Evolutionary conservation across 495 filamentous ascomycete genomes (phyloP).

Genomic region (Bacidia rubella): DNA sequence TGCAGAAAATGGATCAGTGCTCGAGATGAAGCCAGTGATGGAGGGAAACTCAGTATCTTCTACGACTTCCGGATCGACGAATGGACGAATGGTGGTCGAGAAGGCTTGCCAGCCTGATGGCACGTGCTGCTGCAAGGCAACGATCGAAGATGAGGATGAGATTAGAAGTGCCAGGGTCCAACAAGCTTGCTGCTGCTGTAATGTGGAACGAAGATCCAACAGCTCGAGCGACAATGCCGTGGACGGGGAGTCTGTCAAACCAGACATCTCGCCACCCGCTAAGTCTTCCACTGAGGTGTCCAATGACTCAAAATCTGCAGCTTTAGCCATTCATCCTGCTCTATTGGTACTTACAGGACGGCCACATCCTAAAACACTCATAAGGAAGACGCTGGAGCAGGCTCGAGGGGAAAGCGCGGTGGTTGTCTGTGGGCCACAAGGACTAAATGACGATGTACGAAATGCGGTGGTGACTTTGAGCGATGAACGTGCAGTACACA

Average conservation of each 20-base stretch:
- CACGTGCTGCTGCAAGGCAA: constrained; percentile 39
- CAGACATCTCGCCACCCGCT: background rate
- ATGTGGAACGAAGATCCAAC: background rate
- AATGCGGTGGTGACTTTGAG: constrained; percentile 55
- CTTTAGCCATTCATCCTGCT: background rate
- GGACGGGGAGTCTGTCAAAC: no score
- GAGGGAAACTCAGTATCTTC: constrained; percentile 20
- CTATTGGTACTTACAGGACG: constrained; percentile 6
- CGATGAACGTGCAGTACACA: constrained; percentile 80
- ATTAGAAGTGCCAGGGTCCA: background rate
- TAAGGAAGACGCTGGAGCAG: constrained; percentile 48
- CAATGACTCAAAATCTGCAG: background rate
- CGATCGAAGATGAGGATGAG: constrained; percentile 34
- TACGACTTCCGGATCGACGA: constrained; percentile 7
- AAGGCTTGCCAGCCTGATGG: constrained; percentile 26
- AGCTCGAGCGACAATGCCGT: no score
- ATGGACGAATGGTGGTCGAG: background rate
- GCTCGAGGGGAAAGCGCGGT: constrained; percentile 74
- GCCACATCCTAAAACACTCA: constrained; percentile 20
- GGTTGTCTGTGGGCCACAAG: constrained; percentile 64
- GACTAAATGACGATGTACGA: constrained; percentile 50
- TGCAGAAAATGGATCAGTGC: constrained; percentile 6
- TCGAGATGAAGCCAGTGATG: constrained; percentile 4
- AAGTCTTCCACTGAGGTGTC: background rate
- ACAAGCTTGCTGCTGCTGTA: constrained; percentile 4